Conservation (phyloP, 257 asterid genomes). For the Nicotiana sylvestris region DNA sequence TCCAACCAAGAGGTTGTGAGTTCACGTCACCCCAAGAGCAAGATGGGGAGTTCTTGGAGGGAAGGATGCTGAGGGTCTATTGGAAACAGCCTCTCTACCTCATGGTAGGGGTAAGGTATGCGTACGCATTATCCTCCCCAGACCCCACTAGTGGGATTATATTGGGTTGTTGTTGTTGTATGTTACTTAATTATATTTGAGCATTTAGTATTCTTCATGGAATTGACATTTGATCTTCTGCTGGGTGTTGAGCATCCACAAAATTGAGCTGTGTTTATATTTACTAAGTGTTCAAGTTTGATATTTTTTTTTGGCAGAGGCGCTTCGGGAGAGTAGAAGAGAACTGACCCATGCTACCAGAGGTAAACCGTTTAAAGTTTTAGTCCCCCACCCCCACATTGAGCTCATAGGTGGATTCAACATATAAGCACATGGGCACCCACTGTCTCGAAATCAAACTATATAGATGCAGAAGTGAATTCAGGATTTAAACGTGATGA, state of each 20-base stretch:
- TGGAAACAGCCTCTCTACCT: too few species aligned
- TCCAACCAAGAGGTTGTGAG: too few species aligned
- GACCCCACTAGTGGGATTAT: too few species aligned
- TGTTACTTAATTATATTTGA: too few species aligned
- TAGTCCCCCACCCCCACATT: too few species aligned
- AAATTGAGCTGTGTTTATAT: not conserved
- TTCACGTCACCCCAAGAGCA: too few species aligned
- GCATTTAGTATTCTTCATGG: not conserved
- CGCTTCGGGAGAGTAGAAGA: constrained; percentile 71
- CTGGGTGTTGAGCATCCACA: not conserved
- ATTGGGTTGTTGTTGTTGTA: too few species aligned
- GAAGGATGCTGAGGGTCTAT: too few species aligned
- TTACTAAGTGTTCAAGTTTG: not conserved
- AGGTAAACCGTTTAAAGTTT: constrained; percentile 34
- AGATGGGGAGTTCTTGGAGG: too few species aligned
- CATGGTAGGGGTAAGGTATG: too few species aligned
- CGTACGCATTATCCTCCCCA: too few species aligned
- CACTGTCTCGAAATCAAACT: not conserved
- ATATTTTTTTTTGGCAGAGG: constrained; percentile 39
- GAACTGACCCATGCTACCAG: constrained; percentile 79
- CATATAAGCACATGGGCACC: not conserved
- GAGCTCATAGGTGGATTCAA: not conserved
- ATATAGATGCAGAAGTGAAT: not conserved
- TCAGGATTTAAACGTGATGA: not conserved
- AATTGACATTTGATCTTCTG: not conserved